Evolutionary conservation across 2,329 filamentous ascomycete genomes (phyloP).

Genomic region (Fusarium sp.): DNA sequence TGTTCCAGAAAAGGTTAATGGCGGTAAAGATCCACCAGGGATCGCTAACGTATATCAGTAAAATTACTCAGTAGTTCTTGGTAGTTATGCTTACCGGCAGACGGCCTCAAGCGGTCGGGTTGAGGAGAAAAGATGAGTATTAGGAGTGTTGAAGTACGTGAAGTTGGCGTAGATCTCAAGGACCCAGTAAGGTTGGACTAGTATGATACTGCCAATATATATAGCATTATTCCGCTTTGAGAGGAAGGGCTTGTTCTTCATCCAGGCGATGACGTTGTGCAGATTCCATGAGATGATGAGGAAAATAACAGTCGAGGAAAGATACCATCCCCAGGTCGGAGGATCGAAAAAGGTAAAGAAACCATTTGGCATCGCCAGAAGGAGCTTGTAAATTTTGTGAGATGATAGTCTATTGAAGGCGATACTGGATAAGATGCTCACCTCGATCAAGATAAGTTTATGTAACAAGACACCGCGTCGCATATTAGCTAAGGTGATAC

Average conservation of each 20-base stretch:
- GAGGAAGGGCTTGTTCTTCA: conserved; percentile 71
- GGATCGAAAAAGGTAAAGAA: conserved; percentile 64
- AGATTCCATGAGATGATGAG: conserved; percentile 71
- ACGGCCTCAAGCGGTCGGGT: conserved; percentile 69
- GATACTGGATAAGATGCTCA: conserved; percentile 16
- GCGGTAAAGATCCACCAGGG: conserved; percentile 76
- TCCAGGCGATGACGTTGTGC: conserved; percentile 74
- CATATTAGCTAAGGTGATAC: conserved; percentile 61
- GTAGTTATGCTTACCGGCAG: conserved; percentile 55
- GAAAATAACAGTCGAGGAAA: conserved; percentile 67
- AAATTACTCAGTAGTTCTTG: background rate
- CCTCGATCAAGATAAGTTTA: conserved; percentile 60
- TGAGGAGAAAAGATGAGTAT: conserved; percentile 60
- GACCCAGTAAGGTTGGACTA: conserved; percentile 71
- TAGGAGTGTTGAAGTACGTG: conserved; percentile 66
- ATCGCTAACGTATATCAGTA: conserved; percentile 51
- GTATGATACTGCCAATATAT: conserved; percentile 66
- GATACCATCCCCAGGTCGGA: conserved; percentile 70
- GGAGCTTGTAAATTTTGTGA: conserved; percentile 49
- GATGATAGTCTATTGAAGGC: background rate
- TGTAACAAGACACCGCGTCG: conserved; percentile 56
- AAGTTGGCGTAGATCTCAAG: conserved; percentile 73
- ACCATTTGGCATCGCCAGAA: conserved; percentile 66
- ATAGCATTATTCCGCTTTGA: conserved; percentile 57
- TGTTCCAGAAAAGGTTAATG: conserved; percentile 68